Conservation (phyloP, 1,139 yeast genomes). For the Taphrina deformans region DNA sequence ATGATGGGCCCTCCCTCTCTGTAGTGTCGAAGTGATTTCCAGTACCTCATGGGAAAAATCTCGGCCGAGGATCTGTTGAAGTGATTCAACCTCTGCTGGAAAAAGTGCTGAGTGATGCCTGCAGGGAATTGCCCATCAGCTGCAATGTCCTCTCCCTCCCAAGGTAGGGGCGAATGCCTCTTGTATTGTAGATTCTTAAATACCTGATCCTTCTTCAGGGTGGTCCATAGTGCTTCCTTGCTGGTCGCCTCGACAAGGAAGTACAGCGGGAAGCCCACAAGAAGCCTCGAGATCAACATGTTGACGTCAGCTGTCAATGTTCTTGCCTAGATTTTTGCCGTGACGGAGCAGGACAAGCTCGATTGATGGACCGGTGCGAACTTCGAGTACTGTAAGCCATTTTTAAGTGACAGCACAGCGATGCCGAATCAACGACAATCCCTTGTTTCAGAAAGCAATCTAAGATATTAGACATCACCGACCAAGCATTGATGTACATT, state of each 20-base stretch:
- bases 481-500: too few relatives aligned
- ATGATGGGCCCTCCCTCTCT: not conserved
- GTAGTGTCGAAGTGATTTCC: slow-evolving; percentile 1
- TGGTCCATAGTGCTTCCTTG: not conserved
- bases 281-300: too few relatives aligned
- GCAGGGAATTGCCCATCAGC: not conserved
- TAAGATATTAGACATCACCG: too few relatives aligned
- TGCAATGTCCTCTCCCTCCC: not conserved
- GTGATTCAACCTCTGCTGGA: slow-evolving; percentile 2
- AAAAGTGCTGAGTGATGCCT: not conserved
- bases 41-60: not conserved
- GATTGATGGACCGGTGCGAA: too few relatives aligned
- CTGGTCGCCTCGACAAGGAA: not conserved
- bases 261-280: too few relatives aligned
- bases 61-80: not conserved
- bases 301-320: too few relatives aligned
- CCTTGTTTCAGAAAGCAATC: too few relatives aligned
- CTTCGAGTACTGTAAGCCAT: too few relatives aligned
- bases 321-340: too few relatives aligned
- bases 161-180: not conserved
- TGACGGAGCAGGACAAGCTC: too few relatives aligned
- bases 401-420: too few relatives aligned
- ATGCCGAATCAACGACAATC: too few relatives aligned
- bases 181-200: not conserved
- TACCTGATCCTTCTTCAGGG: not conserved